Evolutionary conservation across 495 filamentous ascomycete genomes (phyloP), one percentile per base, ranked within the genome.

Genomic region (Annulohypoxylon maeteangense): DNA sequence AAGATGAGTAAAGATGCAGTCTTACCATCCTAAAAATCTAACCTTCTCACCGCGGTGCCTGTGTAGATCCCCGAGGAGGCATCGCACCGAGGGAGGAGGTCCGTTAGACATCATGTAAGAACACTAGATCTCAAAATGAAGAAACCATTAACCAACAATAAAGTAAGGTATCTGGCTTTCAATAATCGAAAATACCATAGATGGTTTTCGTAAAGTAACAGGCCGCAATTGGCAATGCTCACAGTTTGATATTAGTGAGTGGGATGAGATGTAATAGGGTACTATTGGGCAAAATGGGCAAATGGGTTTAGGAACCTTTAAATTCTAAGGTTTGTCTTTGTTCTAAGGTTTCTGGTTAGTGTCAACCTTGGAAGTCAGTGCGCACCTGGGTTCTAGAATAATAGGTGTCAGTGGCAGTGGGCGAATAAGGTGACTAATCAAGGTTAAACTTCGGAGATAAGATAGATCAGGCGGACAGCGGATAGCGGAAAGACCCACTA

Each of bases 1-100:
- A 63, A 74, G 74, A 71, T 67, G 72, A 75, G 51, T 70, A 71
- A 76, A 75, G 57, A 68, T 32, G 44, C 34, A 25, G 57, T 78
- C 89, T 82, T 85, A 95, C 94, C 95, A 98, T 79, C 93, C 94
- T 23, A 98, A 83, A 80, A 98, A 97, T 58, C 95, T 89, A 65
- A 98, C 88, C 80, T 98, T 98, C 12, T 87, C 82, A 36, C 91
- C 90, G 11, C 4, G 14, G 83, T 72, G 22, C 84, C 79, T 36
- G 83, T 81, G 27, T 5, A 97, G 82, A 32, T 87, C 81, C 16
- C 87, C 88, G 45, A 97, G 85, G 62, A 94, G 88, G 62, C 87
- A 88, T 38, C 92, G 85, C 42, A 79, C 84, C 8, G 90, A 91
- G 18, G 93, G 88, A 34, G 86, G 80, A 20, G 91, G 91, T 3